Evolutionary conservation across 768 basidiomycete species (phyloP), one percentile per base, ranked within the genome.

Genomic region (Mycena crocata): DNA sequence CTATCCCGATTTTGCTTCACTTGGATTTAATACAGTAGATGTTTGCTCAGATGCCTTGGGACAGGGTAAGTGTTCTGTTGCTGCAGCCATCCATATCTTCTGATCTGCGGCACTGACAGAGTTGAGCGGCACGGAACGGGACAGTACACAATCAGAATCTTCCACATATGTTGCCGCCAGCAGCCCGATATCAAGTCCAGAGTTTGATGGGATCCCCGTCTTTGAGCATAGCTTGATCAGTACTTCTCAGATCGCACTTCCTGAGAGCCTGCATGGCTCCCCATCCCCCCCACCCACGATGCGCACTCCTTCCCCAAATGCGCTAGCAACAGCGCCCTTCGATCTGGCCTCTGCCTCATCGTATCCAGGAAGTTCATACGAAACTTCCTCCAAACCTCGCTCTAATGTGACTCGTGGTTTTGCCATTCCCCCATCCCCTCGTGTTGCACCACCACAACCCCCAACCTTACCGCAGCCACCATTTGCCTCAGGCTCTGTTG

Each of bases 371-470:
- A 13, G 37, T 28, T 9, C 46, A 23, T 28, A 51, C 15, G 31
- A 30, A 52, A 14, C 60, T 2, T 26, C 12, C 12, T 5, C 19
- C 32, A 58, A 58, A 17, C 50, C 45, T 28, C 52, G 9, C 19
- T n/a, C 37, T 17, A 49, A 32, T 10, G 31, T 24, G 46, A 2
- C 31, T 46, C 42, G 49, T 30, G 21, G 34, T 9, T 44, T 63
- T 30, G 30, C 50, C n/a, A 58, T 49, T 34, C 59, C 59, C 30
- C 66, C 58, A 30, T 56, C 66, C 24, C 60, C 66, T 39, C 56
- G 42, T 44, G 48, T 39, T 40, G 61, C 42, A 26, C 61, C 66
- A 26, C 66, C 60, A 30, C n/a, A 37, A 19, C 66, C 66, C 10
- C 66, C 55, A 37, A 45, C 39, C 24, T 28, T 32, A 1, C 24